Conservation (phyloP, 345 rosid genomes). For the Gossypium thurberi region DNA sequence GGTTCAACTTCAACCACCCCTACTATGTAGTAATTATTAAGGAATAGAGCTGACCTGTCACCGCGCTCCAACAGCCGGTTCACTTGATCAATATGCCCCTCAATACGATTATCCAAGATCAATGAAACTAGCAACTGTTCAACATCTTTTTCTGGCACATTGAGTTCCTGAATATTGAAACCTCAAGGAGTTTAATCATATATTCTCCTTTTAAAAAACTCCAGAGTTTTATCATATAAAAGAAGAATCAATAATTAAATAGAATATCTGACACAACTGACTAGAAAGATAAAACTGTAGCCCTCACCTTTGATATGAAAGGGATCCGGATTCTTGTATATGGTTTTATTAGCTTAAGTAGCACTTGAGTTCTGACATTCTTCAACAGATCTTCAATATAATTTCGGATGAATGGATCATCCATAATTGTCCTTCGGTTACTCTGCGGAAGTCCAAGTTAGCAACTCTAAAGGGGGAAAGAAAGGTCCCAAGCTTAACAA, state of each 20-base stretch:
- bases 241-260: background rate
- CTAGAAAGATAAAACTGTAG: background rate
- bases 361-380: slow-evolving; percentile 96
- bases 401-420: slow-evolving; percentile 89
- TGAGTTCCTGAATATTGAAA: slow-evolving; percentile 56
- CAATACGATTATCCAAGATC: slow-evolving; percentile 83
- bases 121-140: slow-evolving; percentile 83
- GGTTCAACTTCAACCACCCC: background rate
- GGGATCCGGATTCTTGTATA: slow-evolving; percentile 89
- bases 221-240: background rate
- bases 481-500: background rate
- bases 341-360: slow-evolving; percentile 95
- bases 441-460: slow-evolving; percentile 32
- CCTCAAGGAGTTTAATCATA: background rate
- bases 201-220: background rate
- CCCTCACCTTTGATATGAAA: slow-evolving; percentile 71
- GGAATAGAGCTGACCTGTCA: slow-evolving; percentile 41
- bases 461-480: background rate
- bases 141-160: slow-evolving; percentile 90
- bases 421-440: slow-evolving; percentile 94
- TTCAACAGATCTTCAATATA: slow-evolving; percentile 93
- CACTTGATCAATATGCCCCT: slow-evolving; percentile 96
- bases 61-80: slow-evolving; percentile 82
- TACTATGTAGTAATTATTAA: background rate
- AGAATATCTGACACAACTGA: background rate